Evolutionary conservation across 2,329 filamentous ascomycete species (phyloP).

Genomic region (Hysterium pulicare): DNA sequence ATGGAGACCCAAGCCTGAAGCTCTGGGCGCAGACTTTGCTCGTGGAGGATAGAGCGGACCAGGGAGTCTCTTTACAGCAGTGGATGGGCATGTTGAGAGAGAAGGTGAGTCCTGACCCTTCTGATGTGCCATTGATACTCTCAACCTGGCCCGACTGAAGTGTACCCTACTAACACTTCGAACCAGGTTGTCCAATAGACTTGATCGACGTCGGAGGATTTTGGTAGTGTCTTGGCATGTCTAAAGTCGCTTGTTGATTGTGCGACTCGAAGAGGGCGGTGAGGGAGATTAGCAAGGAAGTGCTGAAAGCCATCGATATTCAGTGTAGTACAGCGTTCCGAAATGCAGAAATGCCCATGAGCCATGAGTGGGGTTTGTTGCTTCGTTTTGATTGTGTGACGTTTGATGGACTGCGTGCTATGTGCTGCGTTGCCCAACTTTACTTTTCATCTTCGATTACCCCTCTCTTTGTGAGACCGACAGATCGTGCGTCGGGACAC

Average conservation of each 20-base stretch:
- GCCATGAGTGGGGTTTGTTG: too few relatives aligned
- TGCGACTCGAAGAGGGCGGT: neutral
- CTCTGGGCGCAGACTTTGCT: conserved; percentile 95
- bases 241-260: too few relatives aligned
- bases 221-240: neutral
- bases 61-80: conserved; percentile 87
- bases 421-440: too few relatives aligned
- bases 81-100: conserved; percentile 90
- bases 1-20: conserved; percentile 91
- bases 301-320: too few relatives aligned
- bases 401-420: neutral
- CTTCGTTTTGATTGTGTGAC: too few relatives aligned
- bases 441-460: too few relatives aligned
- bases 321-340: neutral
- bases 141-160: conserved; percentile 11
- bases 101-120: conserved; percentile 64
- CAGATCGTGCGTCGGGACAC: neutral
- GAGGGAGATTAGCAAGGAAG: neutral
- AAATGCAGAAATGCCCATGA: neutral
- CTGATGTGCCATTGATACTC: conserved; percentile 7
- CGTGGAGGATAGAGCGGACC: conserved; percentile 91
- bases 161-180: neutral
- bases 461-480: too few relatives aligned
- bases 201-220: neutral
- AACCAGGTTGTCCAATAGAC: conserved; percentile 35